Evolutionary conservation across 345 rosid genomes (phyloP), one percentile per base, ranked within the genome.

Genomic region (Clarkia xantiana): DNA sequence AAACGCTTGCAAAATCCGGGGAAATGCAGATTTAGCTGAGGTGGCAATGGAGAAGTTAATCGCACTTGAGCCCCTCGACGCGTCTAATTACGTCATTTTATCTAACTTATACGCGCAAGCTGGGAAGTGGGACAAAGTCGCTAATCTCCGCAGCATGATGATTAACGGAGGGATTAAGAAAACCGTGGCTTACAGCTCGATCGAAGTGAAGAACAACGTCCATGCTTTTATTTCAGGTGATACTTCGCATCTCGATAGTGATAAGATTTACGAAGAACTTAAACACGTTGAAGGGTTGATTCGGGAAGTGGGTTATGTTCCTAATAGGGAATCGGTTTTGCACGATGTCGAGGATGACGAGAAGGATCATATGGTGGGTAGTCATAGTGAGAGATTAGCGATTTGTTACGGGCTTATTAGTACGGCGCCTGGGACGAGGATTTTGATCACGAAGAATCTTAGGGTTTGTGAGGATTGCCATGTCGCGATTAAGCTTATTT

Each of bases 401-500:
- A 61, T 68, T 62, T 73, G 66, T 9, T 72, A 65, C 49, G 77
- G 74, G 49, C 64, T 72, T 13, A 53, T 72, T 14, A 65, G 53
- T 52, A 68, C 71, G 22, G 59, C 70, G 13, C 53, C 54, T 4
- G 43, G 67, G 45, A 62, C 61, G 14, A 49, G 61, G 42, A 60
- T 68, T 40, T 44, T 62, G 47, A 65, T 65, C 49, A 64, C 71
- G 25, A 72, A 72, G 71, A 72, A 72, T 55, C 67, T 72, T 41
- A 53, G 56, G 42, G 64, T 68, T 20, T 72, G 73, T 40, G 73
- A 65, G 40, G 77, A 72, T 40, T 72, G 73, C 57, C 77, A 72
- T 40, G 42, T 44, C 0, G 77, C 73, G 9, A 68, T 72, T 45
- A 72, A 68, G 60, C 49, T 61, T 18, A 65, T 68, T 53, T 68